Base-by-base conservation (phyloP, 2,329 filamentous ascomycete species). In the Botrytis hyacinthi region DNA sequence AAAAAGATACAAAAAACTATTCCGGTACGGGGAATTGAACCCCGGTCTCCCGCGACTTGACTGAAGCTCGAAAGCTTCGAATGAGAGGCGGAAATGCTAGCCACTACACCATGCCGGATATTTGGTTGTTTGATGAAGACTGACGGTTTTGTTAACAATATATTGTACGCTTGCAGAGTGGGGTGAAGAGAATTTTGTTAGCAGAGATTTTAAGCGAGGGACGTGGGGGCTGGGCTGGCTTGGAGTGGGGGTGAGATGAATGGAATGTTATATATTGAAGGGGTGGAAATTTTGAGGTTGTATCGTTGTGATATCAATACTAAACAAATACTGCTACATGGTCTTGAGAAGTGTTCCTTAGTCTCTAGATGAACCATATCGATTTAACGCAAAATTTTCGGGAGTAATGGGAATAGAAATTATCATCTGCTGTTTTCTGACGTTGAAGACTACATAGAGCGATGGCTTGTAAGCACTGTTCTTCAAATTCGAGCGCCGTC, bases 31-130 rank as follows among this genome's bases (percentile, higher is more conserved):
- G 59, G 59, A 61, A 61, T 61, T 61, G 59, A 61, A 61, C 59
- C 59, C 59, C 59, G 59, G 59, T 61, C 59, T 61, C 32, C 59
- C 59, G 59, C 59, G 59, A n/a, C 10, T n/a, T 61, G 35, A 61
- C n/a, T 61, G 20, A 40, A 40, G 32, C 59, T 61, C 2, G 26
- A 4, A 2, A n/a, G 59, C 59, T 40, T 61, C 59, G 22, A n/a
- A 61, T 61, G 59, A 61, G 59, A 61, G 59, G 59, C 59, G 59
- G 59, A 61, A 61, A 61, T 61, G 59, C 59, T 61, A 61, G 59
- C 59, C 59, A 61, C 59, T 61, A 61, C 59, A 61, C 59, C 59
- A 61, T 61, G 59, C 59, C 59, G 59, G 59, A 61, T 61, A 4
- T 26, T 60, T 61, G 10, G 0, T 4, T 26, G 22, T 16, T 37